A percentile compares a stretch with the other conserved stretches of the same genome.
Conservation (phyloP, 495 filamentous ascomycete species). For the Penicillium parvum region DNA sequence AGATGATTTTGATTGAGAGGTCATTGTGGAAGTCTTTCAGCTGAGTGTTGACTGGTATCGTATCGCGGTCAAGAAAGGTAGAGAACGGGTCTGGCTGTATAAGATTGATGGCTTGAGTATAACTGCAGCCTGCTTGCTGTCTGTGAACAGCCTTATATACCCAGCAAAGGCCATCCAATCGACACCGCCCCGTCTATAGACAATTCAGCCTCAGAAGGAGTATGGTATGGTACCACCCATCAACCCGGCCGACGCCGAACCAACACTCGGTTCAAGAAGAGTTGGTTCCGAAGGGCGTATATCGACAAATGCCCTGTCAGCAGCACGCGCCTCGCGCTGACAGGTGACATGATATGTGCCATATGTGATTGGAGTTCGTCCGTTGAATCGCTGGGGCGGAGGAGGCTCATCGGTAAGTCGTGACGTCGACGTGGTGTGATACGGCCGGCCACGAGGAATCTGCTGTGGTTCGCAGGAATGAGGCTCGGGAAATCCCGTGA, state of each 20-base stretch:
- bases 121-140: too few relatives aligned
- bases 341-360: constrained; percentile 4
- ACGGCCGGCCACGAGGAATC: constrained; percentile 6
- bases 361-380: background rate
- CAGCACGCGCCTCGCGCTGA: background rate
- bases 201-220: background rate
- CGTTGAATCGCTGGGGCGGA: background rate
- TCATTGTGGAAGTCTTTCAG: constrained; percentile 4
- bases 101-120: too few relatives aligned
- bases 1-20: constrained; percentile 1
- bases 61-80: background rate
- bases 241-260: background rate
- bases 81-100: too few relatives aligned
- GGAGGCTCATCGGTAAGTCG: background rate
- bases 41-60: constrained; percentile 7
- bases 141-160: background rate
- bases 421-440: constrained; percentile 8
- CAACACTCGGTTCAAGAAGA: background rate
- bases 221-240: background rate
- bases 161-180: background rate
- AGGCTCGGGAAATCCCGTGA: background rate
- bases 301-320: background rate
- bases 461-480: background rate
- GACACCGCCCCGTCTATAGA: background rate
- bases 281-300: background rate